Conservation (phyloP, 1,284 basidiomycete species). For the Melampsora larici-populina region DNA sequence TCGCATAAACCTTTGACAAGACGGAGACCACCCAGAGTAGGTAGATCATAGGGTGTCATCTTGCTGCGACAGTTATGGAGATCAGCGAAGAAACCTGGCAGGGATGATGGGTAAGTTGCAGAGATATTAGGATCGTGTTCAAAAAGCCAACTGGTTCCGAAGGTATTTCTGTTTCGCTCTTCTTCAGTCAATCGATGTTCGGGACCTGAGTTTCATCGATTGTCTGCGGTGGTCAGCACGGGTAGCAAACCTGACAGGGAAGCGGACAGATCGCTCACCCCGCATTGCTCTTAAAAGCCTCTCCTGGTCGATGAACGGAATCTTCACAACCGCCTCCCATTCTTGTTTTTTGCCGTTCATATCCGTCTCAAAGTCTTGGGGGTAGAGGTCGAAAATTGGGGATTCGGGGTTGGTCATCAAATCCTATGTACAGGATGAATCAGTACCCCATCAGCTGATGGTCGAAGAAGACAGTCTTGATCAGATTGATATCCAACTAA, state of each 20-base stretch:
- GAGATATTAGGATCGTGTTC: constrained; percentile 62
- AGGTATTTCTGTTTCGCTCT: constrained; percentile 73
- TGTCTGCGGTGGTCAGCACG: background rate
- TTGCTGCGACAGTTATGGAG: constrained; percentile 75
- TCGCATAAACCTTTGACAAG: constrained; percentile 81
- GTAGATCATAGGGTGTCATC: constrained; percentile 73
- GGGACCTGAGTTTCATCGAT: constrained; percentile 52
- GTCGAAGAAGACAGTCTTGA: background rate
- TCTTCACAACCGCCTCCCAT: constrained; percentile 98
- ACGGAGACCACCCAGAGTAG: constrained; percentile 73
- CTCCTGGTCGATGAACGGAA: constrained; percentile 90
- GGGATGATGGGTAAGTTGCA: constrained; percentile 72
- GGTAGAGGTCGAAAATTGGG: constrained; percentile 92
- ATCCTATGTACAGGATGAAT: constrained; percentile 65
- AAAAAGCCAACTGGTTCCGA: constrained; percentile 77
- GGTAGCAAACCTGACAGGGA: background rate
- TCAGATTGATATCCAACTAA: background rate
- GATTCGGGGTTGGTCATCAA: constrained; percentile 83
- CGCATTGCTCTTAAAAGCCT: constrained; percentile 78
- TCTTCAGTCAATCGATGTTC: constrained; percentile 73
- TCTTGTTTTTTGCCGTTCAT: constrained; percentile 97
- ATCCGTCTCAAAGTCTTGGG: constrained; percentile 82
- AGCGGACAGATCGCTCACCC: constrained; percentile 51
- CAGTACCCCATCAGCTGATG: background rate
- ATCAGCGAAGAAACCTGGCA: constrained; percentile 91